A percentile compares a stretch with the other conserved stretches of the same genome.
Conservation (phyloP, 139 green algal genomes). For the Tetradesmus lagerheimii region DNA sequence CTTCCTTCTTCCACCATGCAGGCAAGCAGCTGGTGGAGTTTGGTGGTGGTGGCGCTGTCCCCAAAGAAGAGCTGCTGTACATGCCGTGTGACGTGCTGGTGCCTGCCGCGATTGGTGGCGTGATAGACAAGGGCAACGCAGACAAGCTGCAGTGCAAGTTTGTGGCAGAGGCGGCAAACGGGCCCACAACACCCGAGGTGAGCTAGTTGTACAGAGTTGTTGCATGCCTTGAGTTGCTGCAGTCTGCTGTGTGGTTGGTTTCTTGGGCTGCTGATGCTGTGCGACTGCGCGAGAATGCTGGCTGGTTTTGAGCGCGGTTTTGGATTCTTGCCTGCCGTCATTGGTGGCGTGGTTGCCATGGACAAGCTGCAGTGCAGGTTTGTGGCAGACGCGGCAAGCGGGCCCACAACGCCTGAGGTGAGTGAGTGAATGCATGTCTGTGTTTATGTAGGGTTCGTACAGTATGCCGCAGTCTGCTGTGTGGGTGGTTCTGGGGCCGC, state of each 20-base stretch:
- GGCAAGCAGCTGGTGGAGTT: constrained; percentile 70
- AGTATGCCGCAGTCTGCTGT: too few relatives aligned
- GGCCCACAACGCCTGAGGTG: constrained; percentile 74
- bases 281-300: too few relatives aligned
- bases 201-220: neutral
- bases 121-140: constrained; percentile 59
- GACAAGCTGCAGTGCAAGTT: constrained; percentile 55
- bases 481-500: too few relatives aligned
- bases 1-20: too few relatives aligned
- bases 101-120: constrained; percentile 81
- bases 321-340: constrained; percentile 76
- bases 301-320: too few relatives aligned
- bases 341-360: constrained; percentile 75
- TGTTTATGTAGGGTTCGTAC: too few relatives aligned
- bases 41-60: constrained; percentile 46
- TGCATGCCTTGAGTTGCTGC: neutral
- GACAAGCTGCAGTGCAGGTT: constrained; percentile 56
- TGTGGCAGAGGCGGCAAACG: constrained; percentile 92
- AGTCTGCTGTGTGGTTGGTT: neutral
- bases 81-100: constrained; percentile 82
- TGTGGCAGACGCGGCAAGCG: constrained; percentile 92
- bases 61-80: constrained; percentile 66
- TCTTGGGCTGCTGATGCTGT: too few relatives aligned
- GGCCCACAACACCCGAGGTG: constrained; percentile 77
- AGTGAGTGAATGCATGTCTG: too few relatives aligned